phyloP scores from a whole-genome alignment of 805 yeast species.

The Candida nitratophila region DNA sequence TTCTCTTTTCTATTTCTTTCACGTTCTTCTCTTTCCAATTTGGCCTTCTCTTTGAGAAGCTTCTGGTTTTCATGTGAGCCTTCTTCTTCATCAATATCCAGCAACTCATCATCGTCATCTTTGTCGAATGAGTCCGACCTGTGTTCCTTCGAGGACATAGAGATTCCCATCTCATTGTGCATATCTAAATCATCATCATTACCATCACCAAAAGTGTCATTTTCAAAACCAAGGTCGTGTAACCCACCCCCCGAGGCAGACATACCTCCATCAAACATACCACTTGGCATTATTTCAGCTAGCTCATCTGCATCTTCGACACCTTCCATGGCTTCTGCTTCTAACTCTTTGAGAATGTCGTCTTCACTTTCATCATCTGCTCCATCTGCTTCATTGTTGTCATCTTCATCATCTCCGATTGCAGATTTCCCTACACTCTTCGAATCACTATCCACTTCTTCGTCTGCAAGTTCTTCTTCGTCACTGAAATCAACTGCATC shows the following conservation, averaged over 20 bases:
- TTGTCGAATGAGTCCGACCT: neutral
- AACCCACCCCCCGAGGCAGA: conserved; percentile 12
- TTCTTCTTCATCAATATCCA: conserved; percentile 23
- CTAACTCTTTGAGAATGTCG: conserved; percentile 31
- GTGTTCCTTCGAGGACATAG: neutral
- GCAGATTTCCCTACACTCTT: conserved; percentile 9
- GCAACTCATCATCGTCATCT: conserved; percentile 14
- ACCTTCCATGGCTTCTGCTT: conserved; percentile 30
- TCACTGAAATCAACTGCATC: conserved; percentile 94
- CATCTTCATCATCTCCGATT: conserved; percentile 26
- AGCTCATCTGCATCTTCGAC: conserved; percentile 26
- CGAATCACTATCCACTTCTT: conserved; percentile 33
- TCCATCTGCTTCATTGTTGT: conserved; percentile 33
- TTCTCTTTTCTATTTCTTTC: conserved; percentile 27
- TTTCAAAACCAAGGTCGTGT: conserved; percentile 24
- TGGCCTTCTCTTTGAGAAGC: conserved; percentile 4
- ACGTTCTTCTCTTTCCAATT: conserved; percentile 14
- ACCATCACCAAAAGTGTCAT: conserved; percentile 7
- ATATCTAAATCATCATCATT: conserved; percentile 14
- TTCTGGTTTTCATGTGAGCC: conserved; percentile 8
- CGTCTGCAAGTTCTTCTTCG: conserved; percentile 92
- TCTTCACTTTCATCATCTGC: conserved; percentile 27
- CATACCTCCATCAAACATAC: conserved; percentile 25
- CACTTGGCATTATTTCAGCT: conserved; percentile 18
- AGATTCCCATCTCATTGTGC: neutral